Base-by-base conservation (phyloP, 805 yeast genomes). In the Starmerella bombicola region DNA sequence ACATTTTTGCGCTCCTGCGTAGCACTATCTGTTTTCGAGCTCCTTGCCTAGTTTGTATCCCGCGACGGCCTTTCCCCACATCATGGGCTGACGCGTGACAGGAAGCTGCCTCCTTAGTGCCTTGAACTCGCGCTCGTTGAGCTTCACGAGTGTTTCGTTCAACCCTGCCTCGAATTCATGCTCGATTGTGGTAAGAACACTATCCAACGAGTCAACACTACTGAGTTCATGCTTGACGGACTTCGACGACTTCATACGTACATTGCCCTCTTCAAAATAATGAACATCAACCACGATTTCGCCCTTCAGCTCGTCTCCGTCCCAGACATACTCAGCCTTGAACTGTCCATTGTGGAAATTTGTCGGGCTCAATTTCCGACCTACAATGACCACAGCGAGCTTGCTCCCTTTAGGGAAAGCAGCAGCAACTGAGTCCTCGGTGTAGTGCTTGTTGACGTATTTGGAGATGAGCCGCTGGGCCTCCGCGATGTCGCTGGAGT, bases 241-340 rank as follows among this genome's bases (percentile, higher is more conserved):
- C 43, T 67, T 64, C 6, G 48, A 47, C 2, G 76, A 66, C 46
- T 72, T 75, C 54, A 91, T 71, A 38, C 88, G 70, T 16, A 88
- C 97, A 55, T 88, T 88, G 23, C 98, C 98, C 52, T 88, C 97
- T 62, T 88, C 98, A 58, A 73, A 91, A 60, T 86, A 91, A 60
- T 88, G 98, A 30, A 86, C 79, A 49, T 82, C 86, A 24, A 85
- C 69, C 17, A 58, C 60, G 26, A 83, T 68, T 5, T 57, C 56
- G 4, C 93, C 95, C 3, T 49, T 50, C 13, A 80, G 46, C 5
- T 57, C 40, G 0, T 57, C 55, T 1, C 55, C 46, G 51, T 68
- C 58, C 42, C 71, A 64, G 5, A 62, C 55, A 60, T 83, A 85
- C 45, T 65, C 63, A 1, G 93, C 77, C 39, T 66, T 71, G 95